Evolutionary conservation across 495 filamentous ascomycete species (phyloP).

Genomic region (Achaetomiella virescens): DNA sequence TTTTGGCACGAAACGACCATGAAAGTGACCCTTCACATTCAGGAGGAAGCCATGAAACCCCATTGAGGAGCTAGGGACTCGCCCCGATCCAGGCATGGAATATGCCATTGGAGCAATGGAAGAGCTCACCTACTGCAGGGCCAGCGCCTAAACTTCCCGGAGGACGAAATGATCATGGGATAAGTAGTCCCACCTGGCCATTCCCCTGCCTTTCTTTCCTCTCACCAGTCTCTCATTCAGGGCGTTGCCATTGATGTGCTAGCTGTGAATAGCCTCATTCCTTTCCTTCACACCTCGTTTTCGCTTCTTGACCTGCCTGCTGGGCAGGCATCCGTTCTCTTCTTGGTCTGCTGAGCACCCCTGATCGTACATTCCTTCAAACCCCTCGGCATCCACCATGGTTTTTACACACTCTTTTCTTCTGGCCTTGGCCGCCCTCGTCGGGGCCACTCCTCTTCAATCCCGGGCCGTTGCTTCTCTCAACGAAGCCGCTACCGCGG

Average conservation of each 20-base stretch:
- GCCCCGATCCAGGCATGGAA: neutral
- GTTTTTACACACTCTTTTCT: conserved; percentile 20
- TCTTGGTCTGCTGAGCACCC: conserved; percentile 2
- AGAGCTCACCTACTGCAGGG: neutral
- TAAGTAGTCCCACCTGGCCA: conserved; percentile 10
- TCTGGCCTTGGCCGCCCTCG: conserved; percentile 24
- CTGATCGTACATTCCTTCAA: conserved; percentile 4
- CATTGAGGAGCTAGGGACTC: neutral
- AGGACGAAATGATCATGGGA: conserved; percentile 6
- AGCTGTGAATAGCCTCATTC: conserved; percentile 25
- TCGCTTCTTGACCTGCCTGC: conserved; percentile 22
- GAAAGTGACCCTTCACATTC: conserved; percentile 6
- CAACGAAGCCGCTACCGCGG: conserved; percentile 42
- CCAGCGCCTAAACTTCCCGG: conserved; percentile 1
- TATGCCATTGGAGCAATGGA: neutral
- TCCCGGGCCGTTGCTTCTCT: conserved; percentile 38
- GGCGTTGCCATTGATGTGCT: conserved; percentile 4
- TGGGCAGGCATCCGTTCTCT: conserved; percentile 32
- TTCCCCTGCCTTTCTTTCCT: conserved; percentile 2
- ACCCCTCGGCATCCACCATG: conserved; percentile 15
- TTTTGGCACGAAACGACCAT: conserved; percentile 12
- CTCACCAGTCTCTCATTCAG: neutral
- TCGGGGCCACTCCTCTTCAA: conserved; percentile 19
- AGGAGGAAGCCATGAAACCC: conserved; percentile 16
- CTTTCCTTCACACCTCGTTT: conserved; percentile 17